Base-by-base conservation (phyloP, 148 eudicot genomes). In the Rhododendron simsii region DNA sequence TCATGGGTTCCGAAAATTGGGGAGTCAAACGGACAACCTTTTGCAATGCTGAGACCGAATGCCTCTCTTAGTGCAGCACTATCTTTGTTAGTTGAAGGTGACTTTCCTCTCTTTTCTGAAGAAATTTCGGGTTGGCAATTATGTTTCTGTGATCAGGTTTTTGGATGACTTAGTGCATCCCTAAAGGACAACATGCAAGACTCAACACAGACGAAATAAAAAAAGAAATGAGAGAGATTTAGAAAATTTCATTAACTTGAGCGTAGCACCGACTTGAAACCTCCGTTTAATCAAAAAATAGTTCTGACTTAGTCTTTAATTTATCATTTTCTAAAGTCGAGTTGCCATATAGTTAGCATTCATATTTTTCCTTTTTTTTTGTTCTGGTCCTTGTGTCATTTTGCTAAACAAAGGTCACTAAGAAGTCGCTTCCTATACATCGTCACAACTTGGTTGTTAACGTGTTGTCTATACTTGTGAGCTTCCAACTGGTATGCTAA, bases 1-100 rank as follows among this genome's bases (percentile, higher is more conserved):
- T 95, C 98, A 23, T 94, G 99, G 99, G 99, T 95, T 89, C 98
- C 99, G 3, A 94, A 93, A 89, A 93, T 94, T 84, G 96, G 99
- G 74, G 98, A 95, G 74, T 82, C 99, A 59, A 94, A 86, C 88
- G 89, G 89, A 83, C 90, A 67, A 47, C 94, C 95, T 65, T 91
- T 96, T 85, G 98, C 96, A 67, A 95, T 92, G 94, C 84, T 96
- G 89, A 95, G 92, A 90, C 93, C 91, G 39, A 91, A 89, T 89
- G 95, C 98, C 63, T 91, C 95, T 87, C 93, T 96, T 84, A 91
- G 92, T 82, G 93, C 90, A 85, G 99, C 98, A 51, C 82, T 96
- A 61, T 87, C 93, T 87, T 87, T 95, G 87, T 93, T 96, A 81
- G 92, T 95, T 78, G 93, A 96, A 93, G 99, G 99, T 96, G 87